A percentile compares a stretch with the other conserved stretches of the same genome.
These are phyloP conservation scores for Chaetomium cochliodes DNA, from an alignment of 495 filamentous ascomycete species.

Conservation along the genomic window DNA sequence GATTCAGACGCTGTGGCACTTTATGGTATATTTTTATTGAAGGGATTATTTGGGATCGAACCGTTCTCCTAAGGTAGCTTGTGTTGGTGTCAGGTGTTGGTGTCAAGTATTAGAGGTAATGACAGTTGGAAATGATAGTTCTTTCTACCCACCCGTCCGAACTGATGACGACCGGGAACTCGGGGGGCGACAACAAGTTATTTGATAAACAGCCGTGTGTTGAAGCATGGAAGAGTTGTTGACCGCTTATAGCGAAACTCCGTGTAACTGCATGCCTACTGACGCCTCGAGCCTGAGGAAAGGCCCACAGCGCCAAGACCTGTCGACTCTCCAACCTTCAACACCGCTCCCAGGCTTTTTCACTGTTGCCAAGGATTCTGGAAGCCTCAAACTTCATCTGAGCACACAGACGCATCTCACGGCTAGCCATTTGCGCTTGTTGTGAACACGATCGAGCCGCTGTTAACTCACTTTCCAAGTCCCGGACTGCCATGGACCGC, in stretches of 20 bases:
- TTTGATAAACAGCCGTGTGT: too few species aligned
- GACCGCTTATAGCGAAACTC: not conserved
- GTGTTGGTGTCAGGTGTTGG: too few species aligned
- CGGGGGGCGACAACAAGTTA: too few species aligned
- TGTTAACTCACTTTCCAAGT: constrained; percentile 1
- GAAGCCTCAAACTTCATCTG: not conserved
- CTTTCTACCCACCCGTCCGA: too few species aligned
- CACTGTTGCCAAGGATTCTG: constrained; percentile 9
- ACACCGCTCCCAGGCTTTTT: not conserved
- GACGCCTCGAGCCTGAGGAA: not conserved
- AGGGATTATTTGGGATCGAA: too few species aligned
- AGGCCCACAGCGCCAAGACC: not conserved
- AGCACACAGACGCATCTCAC: constrained; percentile 11
- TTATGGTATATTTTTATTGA: too few species aligned
- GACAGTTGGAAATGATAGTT: too few species aligned
- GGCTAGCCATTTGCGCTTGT: not conserved
- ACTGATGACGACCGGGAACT: too few species aligned
- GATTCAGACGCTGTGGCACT: too few species aligned
- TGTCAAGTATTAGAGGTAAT: too few species aligned
- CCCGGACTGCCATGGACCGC: constrained; percentile 19
- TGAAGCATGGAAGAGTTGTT: too few species aligned
- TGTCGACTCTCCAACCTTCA: not conserved
- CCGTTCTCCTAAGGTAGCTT: too few species aligned
- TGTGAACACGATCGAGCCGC: not conserved
- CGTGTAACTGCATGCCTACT: not conserved